Evolutionary conservation across 2,329 filamentous ascomycete species (phyloP).

Genomic region (Neonectria ditissima): DNA sequence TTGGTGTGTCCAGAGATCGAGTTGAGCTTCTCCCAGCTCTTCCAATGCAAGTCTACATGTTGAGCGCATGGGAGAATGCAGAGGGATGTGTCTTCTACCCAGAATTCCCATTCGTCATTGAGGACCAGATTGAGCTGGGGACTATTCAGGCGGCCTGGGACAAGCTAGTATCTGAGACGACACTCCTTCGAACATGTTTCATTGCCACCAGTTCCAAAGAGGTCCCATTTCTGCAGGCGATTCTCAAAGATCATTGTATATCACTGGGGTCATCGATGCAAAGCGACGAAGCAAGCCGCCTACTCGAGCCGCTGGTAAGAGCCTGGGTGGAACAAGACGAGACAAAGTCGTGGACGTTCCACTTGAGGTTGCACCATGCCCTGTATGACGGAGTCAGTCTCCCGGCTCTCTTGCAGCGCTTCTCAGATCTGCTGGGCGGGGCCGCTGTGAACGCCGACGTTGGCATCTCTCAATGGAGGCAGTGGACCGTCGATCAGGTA

Average conservation of each 20-base stretch:
- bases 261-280: slow-evolving; percentile 1
- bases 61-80: slow-evolving; percentile 79
- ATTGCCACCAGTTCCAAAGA: slow-evolving; percentile 59
- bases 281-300: neutral
- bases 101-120: slow-evolving; percentile 72
- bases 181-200: slow-evolving; percentile 78
- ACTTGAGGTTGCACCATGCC: slow-evolving; percentile 82
- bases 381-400: slow-evolving; percentile 90
- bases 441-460: neutral
- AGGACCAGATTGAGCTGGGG: slow-evolving; percentile 50
- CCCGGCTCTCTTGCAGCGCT: slow-evolving; percentile 66
- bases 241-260: slow-evolving; percentile 53
- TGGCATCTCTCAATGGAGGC: slow-evolving; percentile 45
- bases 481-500: slow-evolving; percentile 31
- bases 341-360: slow-evolving; percentile 48
- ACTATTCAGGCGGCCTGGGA: slow-evolving; percentile 71
- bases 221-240: slow-evolving; percentile 72
- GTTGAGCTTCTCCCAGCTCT: slow-evolving; percentile 77
- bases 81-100: slow-evolving; percentile 78
- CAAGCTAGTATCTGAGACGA: slow-evolving; percentile 63
- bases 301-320: slow-evolving; percentile 31
- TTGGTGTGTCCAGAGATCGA: slow-evolving; percentile 56
- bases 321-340: slow-evolving; percentile 24
- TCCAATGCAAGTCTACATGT: slow-evolving; percentile 84
- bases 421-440: slow-evolving; percentile 31